Percentiles rank a stretch among this genome's conserved stretches.
Evolutionary conservation across 2,329 filamentous ascomycete genomes (phyloP).

Genomic region (Beauveria bassiana): DNA sequence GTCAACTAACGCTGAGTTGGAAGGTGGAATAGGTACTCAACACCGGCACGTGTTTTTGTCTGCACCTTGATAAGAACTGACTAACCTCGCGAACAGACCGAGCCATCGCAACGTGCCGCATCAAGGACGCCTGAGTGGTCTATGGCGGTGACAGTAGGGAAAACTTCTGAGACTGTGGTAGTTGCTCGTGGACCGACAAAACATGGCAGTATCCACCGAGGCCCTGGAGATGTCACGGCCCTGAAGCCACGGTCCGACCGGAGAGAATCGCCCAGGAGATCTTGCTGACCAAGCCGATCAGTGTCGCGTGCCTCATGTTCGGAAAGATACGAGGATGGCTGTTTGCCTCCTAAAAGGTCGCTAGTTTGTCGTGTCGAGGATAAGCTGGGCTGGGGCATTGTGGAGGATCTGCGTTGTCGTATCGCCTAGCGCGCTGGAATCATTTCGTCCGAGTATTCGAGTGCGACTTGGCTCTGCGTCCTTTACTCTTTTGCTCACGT

Average conservation of each 20-base stretch:
- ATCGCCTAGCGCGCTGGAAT: not conserved
- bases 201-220: not conserved
- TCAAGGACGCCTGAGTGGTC: not conserved
- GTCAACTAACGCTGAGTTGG: constrained; percentile 9
- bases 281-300: not conserved
- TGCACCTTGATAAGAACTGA: not conserved
- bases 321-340: not conserved
- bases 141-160: not conserved
- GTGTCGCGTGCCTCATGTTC: constrained; percentile 2
- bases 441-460: no score
- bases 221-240: not conserved
- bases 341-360: not conserved
- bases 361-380: not conserved
- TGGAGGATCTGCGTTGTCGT: constrained; percentile 1
- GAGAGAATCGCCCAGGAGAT: not conserved
- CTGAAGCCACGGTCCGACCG: not conserved
- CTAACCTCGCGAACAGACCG: not conserved
- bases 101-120: not conserved
- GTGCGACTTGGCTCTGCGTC: no score
- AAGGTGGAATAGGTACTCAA: not conserved
- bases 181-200: no score
- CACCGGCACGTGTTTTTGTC: not conserved
- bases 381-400: not conserved
- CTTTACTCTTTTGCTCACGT: no score
- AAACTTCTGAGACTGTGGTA: no score